These are phyloP conservation scores for Saitozyma sp. DNA, from an alignment of 768 basidiomycete species.

Conservation along the genomic window DNA sequence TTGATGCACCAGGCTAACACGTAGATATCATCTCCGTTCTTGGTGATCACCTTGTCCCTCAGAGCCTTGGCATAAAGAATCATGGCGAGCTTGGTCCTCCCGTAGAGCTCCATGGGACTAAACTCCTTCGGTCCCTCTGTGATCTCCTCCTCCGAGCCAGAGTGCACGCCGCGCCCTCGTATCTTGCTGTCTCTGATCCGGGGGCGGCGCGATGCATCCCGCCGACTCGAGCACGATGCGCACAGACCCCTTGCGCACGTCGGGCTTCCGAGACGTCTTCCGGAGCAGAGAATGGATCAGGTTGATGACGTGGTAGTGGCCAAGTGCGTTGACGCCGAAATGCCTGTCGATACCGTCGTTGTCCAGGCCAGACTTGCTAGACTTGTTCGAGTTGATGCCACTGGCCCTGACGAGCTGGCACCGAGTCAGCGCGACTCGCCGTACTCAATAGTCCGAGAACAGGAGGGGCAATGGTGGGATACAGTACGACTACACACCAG, in stretches of 20 bases:
- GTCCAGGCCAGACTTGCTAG: constrained; percentile 39
- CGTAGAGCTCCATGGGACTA: constrained; percentile 52
- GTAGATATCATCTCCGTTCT: constrained; percentile 47
- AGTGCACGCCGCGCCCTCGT: constrained; percentile 38
- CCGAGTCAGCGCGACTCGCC: not conserved
- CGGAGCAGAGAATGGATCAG: constrained; percentile 55
- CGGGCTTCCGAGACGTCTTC: constrained; percentile 48
- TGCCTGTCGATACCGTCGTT: constrained; percentile 42
- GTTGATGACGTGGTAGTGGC: constrained; percentile 56
- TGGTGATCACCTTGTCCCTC: constrained; percentile 49
- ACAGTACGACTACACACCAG: constrained; percentile 13
- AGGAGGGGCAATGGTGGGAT: no score
- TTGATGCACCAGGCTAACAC: constrained; percentile 14
- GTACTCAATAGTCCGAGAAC: no score
- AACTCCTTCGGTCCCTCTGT: constrained; percentile 46
- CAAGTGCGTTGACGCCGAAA: constrained; percentile 52
- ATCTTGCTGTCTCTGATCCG: constrained; percentile 20
- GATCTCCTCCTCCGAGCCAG: constrained; percentile 55
- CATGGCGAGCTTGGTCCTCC: constrained; percentile 56
- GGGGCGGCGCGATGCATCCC: constrained; percentile 55
- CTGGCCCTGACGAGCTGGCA: constrained; percentile 35
- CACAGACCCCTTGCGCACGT: constrained; percentile 41
- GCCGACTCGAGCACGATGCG: constrained; percentile 55
- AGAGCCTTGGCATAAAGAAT: constrained; percentile 54
- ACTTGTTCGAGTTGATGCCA: constrained; percentile 47